Evolutionary conservation across 495 filamentous ascomycete species (phyloP), one percentile per base, ranked within the genome.

Genomic region (Penicillium alfredii): DNA sequence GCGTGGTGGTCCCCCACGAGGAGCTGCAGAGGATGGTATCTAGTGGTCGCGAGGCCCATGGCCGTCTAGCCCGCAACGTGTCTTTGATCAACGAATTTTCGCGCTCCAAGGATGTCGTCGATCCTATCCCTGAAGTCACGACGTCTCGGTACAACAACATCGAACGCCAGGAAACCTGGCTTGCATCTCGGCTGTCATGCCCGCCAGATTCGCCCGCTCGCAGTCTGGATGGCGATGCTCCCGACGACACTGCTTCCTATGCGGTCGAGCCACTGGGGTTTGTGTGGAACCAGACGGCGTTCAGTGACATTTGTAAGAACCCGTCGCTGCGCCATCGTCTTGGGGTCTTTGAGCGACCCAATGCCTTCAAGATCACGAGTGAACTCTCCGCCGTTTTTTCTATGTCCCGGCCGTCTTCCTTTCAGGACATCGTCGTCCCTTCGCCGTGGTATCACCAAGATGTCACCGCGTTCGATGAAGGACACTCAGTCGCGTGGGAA

Each of bases 1-100:
- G 82, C 12, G 77, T 87, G 1, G 63, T 82, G 1, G 72, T 87
- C 3, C 74, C 80, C 6, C 69, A 77, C 38, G 74, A 80, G n/a
- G 24, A 41, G 14, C 15, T 51, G 14, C 27, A 50, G n/a, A 21
- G 20, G 15, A 11, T 47, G 9, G 27, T 47, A 8, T n/a, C 14
- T 8, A 13, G 33, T 8, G 40, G 32, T 10, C 13, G 21, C 2
- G 22, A 26, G 12, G 28, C 40, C 0, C 39, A 47, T 10, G 15
- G 35, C 17, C 32, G 44, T 1, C 8, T 41, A 9, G 32, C 33
- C 9, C 8, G n/a, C n/a, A 24, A 42, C 1, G 30, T 21, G 6
- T 2, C 8, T 1, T 4, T 40, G 10, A 19, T n/a, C 20, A 32
- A 32, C 4, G 1, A 2, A 3, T 44, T 44, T 18, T 44, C 44